phyloP scores from a whole-genome alignment of 768 basidiomycete genomes.

The Clathrus columnatus region DNA sequence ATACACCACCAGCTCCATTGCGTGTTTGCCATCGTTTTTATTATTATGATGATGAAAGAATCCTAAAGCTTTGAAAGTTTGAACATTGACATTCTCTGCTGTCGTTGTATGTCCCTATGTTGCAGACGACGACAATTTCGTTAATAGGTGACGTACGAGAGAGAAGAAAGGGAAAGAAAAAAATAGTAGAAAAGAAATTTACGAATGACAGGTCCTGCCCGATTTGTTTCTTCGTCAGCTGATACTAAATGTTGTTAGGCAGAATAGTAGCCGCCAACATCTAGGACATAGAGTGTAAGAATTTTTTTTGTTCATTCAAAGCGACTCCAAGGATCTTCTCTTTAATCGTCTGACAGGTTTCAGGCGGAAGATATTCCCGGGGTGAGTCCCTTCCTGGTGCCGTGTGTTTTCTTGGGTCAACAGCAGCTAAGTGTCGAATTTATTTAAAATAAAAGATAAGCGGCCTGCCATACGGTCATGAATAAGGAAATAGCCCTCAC shows the following conservation, averaged over 20 bases:
- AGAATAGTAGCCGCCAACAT: too few relatives aligned
- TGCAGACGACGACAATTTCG: background rate
- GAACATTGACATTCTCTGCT: too few relatives aligned
- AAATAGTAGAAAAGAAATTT: background rate
- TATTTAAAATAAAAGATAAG: constrained; percentile 26
- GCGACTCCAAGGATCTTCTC: constrained; percentile 68
- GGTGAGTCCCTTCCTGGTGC: constrained; percentile 67
- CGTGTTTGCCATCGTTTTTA: background rate
- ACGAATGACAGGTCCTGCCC: too few relatives aligned
- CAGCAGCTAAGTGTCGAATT: constrained; percentile 95
- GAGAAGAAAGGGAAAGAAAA: background rate
- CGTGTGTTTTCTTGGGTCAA: constrained; percentile 93
- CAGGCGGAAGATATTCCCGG: constrained; percentile 67
- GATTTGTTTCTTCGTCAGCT: too few relatives aligned
- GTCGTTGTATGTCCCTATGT: background rate
- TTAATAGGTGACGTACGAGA: too few relatives aligned
- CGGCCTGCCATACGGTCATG: constrained; percentile 5
- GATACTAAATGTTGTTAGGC: too few relatives aligned
- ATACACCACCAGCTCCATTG: background rate
- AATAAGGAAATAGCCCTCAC: constrained; percentile 55
- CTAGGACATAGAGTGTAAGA: too few relatives aligned
- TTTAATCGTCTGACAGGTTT: constrained; percentile 78
- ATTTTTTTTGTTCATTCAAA: constrained; percentile 65
- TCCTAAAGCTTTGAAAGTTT: background rate
- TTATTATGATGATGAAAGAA: background rate